Base-by-base conservation (phyloP, 106 monocot species). In the Alisma plantagoaquatica region DNA sequence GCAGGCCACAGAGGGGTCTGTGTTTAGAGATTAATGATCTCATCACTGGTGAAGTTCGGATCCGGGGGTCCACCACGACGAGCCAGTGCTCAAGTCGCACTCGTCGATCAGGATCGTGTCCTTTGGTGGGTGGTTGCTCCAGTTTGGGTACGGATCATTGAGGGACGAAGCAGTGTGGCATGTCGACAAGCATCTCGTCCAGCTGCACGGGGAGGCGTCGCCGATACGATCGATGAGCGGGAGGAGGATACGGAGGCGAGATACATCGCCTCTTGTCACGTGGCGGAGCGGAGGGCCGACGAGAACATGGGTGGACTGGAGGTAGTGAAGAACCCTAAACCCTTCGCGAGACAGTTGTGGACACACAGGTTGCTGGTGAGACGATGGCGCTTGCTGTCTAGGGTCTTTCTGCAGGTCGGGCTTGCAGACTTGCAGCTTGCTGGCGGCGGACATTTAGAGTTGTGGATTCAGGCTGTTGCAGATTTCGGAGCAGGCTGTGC, bases 11-110 rank as follows among this genome's bases (percentile, higher is more conserved):
- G 79, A 20, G 87, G 76, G 41, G 83, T 87, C 51, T 83, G 82
- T 63, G 87, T 93, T 57, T 87, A 93, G 56, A 31, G 56, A 47
- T 87, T 75, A 29, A 93, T 87, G 52, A 93, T 86, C 25, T 87
- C 79, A 23, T 93, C 92, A 14, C 92, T 67, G 11, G 92, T 78
- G 18, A 53, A 10, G 19, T 53, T 66, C 31, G 73, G 73, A 10
- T 87, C 79, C n/a, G 92, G 87, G 16, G 82, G 29, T 93, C 92
- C 54, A 93, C 22, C 30, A 93, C 87, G 26, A 86, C 76, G 26
- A 93, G 79, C 92, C 92, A 93, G 69, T 93, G 92, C 74, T 93
- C 92, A 93, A 93, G 61, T 93, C 92, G 52, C 92, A 93, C 1
- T 87, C 92, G 12, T 93, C 92, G 31, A 93, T 71, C 16, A 93